Evolutionary conservation across 2,329 filamentous ascomycete genomes (phyloP).

Genomic region (Epichloe uncinata): DNA sequence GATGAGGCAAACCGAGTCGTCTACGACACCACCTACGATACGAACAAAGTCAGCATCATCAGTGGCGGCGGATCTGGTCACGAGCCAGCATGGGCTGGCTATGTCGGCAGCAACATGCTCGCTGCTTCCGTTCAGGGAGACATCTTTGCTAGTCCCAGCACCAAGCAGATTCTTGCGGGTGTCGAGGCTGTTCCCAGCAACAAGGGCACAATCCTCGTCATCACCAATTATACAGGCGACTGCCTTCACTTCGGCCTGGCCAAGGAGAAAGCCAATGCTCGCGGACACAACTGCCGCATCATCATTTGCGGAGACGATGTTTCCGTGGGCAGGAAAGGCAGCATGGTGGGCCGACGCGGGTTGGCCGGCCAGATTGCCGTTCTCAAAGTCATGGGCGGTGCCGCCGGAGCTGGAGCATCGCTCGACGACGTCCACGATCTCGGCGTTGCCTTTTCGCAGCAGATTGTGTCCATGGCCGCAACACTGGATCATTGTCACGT

Average conservation of each 20-base stretch:
- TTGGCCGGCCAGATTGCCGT: constrained; percentile 48
- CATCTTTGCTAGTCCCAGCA: constrained; percentile 52
- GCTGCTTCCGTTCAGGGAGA: constrained; percentile 47
- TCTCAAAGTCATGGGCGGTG: constrained; percentile 42
- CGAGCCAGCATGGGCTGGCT: constrained; percentile 51
- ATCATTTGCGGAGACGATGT: constrained; percentile 54
- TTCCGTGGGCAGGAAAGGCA: constrained; percentile 43
- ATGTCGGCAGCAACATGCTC: constrained; percentile 49
- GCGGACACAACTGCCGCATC: constrained; percentile 39
- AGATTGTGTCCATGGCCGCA: constrained; percentile 43
- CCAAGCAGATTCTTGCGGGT: constrained; percentile 47
- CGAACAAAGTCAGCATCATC: constrained; percentile 34
- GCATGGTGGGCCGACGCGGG: constrained; percentile 47
- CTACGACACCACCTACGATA: constrained; percentile 31
- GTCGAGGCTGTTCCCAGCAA: constrained; percentile 41
- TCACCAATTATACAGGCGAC: constrained; percentile 54
- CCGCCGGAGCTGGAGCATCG: constrained; percentile 31
- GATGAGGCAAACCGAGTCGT: constrained; percentile 39
- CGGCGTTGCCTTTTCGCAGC: constrained; percentile 33
- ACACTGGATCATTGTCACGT: constrained; percentile 50
- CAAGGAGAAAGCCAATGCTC: constrained; percentile 42
- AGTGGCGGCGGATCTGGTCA: constrained; percentile 44
- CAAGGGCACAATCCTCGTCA: constrained; percentile 43
- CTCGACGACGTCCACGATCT: constrained; percentile 38
- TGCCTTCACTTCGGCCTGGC: constrained; percentile 49